Conservation (phyloP, 2,329 filamentous ascomycete species). For the Fusarium sp. region DNA sequence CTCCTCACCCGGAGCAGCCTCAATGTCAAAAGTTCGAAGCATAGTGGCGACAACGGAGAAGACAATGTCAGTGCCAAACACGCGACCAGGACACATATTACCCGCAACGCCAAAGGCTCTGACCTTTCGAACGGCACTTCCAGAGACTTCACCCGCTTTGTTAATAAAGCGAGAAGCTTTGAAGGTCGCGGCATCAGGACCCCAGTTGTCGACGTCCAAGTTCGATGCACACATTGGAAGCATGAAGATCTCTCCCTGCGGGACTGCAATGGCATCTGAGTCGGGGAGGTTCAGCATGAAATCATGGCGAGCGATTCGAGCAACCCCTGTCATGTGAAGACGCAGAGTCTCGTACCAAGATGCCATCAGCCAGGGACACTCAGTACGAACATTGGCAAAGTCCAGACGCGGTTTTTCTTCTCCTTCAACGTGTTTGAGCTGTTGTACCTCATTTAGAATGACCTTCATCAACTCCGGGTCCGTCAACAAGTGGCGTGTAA, state of each 20-base stretch:
- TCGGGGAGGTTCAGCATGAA: conserved; percentile 37
- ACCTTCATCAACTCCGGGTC: conserved; percentile 25
- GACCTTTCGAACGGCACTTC: conserved; percentile 38
- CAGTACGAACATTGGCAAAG: conserved; percentile 34
- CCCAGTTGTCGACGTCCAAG: conserved; percentile 42
- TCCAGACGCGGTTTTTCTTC: conserved; percentile 32
- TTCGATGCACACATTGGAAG: conserved; percentile 47
- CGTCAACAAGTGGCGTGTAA: conserved; percentile 42
- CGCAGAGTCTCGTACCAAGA: conserved; percentile 46
- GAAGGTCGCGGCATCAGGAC: conserved; percentile 40
- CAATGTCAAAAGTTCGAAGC: conserved; percentile 43
- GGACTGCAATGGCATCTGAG: conserved; percentile 31
- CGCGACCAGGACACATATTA: conserved; percentile 45
- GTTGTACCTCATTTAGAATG: conserved; percentile 39
- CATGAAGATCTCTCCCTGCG: conserved; percentile 45
- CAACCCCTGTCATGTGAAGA: conserved; percentile 46
- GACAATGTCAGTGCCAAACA: conserved; percentile 44
- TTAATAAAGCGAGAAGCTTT: conserved; percentile 43
- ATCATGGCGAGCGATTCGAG: conserved; percentile 43
- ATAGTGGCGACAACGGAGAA: conserved; percentile 41
- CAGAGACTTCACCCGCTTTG: conserved; percentile 32
- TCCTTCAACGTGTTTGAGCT: conserved; percentile 16
- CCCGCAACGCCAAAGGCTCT: conserved; percentile 46
- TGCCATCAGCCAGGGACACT: conserved; percentile 45
- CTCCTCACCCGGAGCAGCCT: conserved; percentile 14